Base-by-base conservation (phyloP, 2,329 filamentous ascomycete genomes). In the Colletotrichum musae region DNA sequence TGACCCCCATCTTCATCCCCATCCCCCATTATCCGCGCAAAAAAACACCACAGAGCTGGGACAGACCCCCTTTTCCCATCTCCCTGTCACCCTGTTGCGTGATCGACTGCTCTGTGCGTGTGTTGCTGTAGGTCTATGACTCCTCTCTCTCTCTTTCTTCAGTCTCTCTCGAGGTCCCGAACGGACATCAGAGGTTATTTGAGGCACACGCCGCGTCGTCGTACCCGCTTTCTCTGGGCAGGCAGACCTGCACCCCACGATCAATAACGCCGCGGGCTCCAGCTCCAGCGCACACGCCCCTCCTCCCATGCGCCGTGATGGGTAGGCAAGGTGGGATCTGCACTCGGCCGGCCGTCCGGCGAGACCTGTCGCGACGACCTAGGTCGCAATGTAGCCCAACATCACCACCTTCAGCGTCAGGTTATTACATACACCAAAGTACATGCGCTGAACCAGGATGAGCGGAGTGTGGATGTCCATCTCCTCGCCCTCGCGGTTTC, bases 111-210 rank as follows among this genome's bases (percentile, higher is more conserved):
- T 36, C 32, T 36, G 32, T 36, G 32, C 32, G 32, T 36, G 32
- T 36, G 9, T 36, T 36, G 32, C 10, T 36, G 28, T 32, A 32
- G 28, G 53, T 56, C 41, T 60, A 18, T 69, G 66, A 69, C 66
- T 69, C 62, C 52, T 60, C 45, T 24, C 13, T 39, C 21, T 24
- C 21, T 24, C 21, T 24, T 24, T 24, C 21, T 24, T 24, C 21
- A 24, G 21, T 24, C 21, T 24, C 21, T 24, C 21, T 24, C 21
- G 3, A 24, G 21, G 21, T 24, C 21, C 50, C 41, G 28, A 15
- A 6, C 66, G 66, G 66, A 43, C 66, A 66, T 60, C 62, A 57
- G n/a, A 69, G 66, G 62, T 57, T 69, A 66, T 69, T 69, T 57
- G 66, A 69, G 66, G 66, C 66, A 66, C 39, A 66, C 43, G 66